Evolutionary conservation across 2,329 filamentous ascomycete species (phyloP), one percentile per base, ranked within the genome.

Genomic region (Neoascochyta sp.): DNA sequence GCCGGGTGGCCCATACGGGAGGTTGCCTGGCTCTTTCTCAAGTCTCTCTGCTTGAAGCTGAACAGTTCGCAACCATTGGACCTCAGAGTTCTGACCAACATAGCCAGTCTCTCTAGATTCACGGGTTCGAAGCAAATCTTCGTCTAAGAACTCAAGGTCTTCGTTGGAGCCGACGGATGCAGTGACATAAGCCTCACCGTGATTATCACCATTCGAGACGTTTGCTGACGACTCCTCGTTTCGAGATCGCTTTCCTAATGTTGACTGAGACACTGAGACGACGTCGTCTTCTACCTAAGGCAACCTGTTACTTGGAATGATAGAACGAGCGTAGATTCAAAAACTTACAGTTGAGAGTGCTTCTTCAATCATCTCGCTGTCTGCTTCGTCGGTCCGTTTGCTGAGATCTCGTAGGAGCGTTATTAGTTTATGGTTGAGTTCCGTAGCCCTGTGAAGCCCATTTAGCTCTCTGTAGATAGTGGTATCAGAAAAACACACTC

Each of bases 51-150:
- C 35, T 22, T 57, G 49, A 9, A 44, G 45, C 15, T 51, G 45
- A 9, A 63, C 41, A 9, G 50, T 52, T 9, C 51, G 46, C 9
- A 62, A 24, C 57, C 57, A 60, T 15, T 60, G 54, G 2, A 62
- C 43, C 23, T 58, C 59, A 2, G 58, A 61, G 22, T 49, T 55
- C 21, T 55, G 50, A 6, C 58, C 59, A 16, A 60, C 31, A 16
- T 57, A 63, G 2, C 60, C 60, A 3, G 55, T 60, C 16, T 53
- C 54, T 29, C 52, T 47, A 1, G 54, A 45, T 15, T 54, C 48
- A 11, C 32, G 47, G 16, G 12, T 47, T 5, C 53, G 52, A 29
- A 54, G 37, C 14, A 60, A 20, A 23, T 63, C 51, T 27, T 62
- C 60, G 5, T 48, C 47, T 4, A 56, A 28, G 9, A 45, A 36